Conservation (phyloP, 768 basidiomycete species). For the Rickenella mellea region DNA sequence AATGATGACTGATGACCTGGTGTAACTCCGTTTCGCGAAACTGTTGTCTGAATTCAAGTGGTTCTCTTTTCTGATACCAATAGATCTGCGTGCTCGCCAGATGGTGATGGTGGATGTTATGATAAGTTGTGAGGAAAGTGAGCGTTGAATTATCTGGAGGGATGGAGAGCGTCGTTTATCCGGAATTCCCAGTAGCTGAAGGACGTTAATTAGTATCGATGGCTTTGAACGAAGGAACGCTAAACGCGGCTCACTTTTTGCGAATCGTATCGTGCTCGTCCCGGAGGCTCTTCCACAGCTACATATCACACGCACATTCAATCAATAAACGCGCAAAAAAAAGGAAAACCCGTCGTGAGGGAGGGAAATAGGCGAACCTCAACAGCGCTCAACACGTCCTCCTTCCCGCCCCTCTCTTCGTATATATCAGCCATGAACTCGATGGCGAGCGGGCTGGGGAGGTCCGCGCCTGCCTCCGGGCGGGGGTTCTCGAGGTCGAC, state of each 20-base stretch:
- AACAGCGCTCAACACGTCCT: slow-evolving; percentile 28
- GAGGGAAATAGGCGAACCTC: slow-evolving; percentile 20
- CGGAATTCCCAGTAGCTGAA: no score
- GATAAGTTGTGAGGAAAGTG: no score
- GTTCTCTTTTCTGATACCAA: no score
- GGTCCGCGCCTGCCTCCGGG: slow-evolving; percentile 51
- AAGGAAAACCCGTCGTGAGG: slow-evolving; percentile 29
- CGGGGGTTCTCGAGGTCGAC: slow-evolving; percentile 67
- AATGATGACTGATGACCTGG: no score
- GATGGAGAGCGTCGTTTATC: no score
- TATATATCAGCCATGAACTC: slow-evolving; percentile 80
- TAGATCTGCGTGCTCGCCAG: no score
- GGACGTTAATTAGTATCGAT: no score
- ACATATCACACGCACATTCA: slow-evolving; percentile 7
- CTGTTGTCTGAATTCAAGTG: no score
- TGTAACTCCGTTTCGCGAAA: no score
- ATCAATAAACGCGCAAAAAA: slow-evolving; percentile 4
- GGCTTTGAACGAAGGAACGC: no score
- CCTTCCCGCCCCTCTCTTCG: slow-evolving; percentile 47
- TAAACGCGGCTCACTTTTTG: slow-evolving; percentile 47
- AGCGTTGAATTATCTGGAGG: no score
- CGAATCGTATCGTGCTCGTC: slow-evolving; percentile 65
- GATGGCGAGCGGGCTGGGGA: slow-evolving; percentile 72
- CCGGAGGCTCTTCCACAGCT: slow-evolving; percentile 69
- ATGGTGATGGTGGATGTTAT: no score